Base-by-base conservation (phyloP, 2,329 filamentous ascomycete genomes). In the Dendrostoma leiphaemia region DNA sequence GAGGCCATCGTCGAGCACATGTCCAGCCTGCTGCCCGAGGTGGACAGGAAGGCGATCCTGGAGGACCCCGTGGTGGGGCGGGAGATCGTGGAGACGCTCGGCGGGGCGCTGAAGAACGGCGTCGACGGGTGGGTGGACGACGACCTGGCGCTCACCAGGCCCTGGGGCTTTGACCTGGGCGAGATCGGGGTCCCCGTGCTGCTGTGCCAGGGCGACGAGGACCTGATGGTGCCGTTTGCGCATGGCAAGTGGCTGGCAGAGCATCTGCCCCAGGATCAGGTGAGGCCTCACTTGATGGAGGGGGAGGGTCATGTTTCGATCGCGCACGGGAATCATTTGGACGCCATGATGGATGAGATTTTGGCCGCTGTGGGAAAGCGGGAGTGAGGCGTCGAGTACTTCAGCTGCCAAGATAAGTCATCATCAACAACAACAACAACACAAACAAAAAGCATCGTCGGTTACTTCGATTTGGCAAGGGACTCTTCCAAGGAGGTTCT, bases 61-160 rank as follows among this genome's bases (percentile, higher is more conserved):
- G 51, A 54, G 15, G 45, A 47, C 8, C 9, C 41, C 28, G 5
- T n/a, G 12, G 38, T 53, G 3, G 51, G 54, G 17, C 35, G 44
- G 21, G 47, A 54, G 17, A 6, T 50, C n/a, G 34, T 57, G 23
- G 26, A 19, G 15, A 8, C 54, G 9, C 8, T 49, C 6, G 44
- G 46, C 21, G 60, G 61, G 43, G 59, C 48, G 13, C 53, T 64
- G 7, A 54, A 57, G 48, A 28, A 56, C 28, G 45, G 49, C 48
- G 43, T 47, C 4, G 62, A 64, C 26, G 63, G 63, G 10, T 63
- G 62, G 61, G 53, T 64, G 12, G 63, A 65, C 48, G 63, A 65
- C 45, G 60, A 62, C 41, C 47, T 65, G 28, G 58, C 58, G 6
- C 62, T 63, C 24, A 44, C 55, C 7, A 41, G 38, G 13, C 61